Percentiles rank a stretch among this genome's conserved stretches.
Evolutionary conservation across 495 filamentous ascomycete genomes (phyloP).

Genomic region (Hypomontagnella monticulosa): DNA sequence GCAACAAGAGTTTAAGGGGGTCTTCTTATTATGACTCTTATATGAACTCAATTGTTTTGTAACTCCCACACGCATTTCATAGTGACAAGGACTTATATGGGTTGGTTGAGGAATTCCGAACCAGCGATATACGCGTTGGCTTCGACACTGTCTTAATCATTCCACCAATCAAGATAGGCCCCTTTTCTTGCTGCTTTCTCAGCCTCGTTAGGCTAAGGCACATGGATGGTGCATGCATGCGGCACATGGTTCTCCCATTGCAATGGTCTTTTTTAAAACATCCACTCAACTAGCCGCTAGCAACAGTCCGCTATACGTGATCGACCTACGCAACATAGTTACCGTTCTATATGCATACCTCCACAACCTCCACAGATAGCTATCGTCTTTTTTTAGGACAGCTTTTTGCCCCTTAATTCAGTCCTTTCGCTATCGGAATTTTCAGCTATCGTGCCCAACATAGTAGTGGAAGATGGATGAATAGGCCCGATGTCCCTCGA

Average conservation of each 20-base stretch:
- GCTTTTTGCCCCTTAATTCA: constrained; percentile 8
- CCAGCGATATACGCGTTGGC: neutral
- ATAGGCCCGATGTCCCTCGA: constrained; percentile 26
- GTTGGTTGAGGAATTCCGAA: neutral
- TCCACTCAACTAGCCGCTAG: no score
- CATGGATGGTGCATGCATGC: constrained; percentile 21
- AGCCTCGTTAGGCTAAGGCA: constrained; percentile 20
- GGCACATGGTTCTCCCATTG: constrained; percentile 27
- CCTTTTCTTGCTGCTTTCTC: constrained; percentile 12
- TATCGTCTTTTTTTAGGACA: constrained; percentile 15
- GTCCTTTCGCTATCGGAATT: neutral
- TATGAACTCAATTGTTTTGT: constrained; percentile 3
- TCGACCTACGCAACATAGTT: no score
- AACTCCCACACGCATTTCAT: constrained; percentile 7
- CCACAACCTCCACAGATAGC: neutral
- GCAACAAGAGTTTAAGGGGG: constrained; percentile 1
- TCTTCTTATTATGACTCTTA: constrained; percentile 3
- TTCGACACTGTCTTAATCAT: constrained; percentile 6
- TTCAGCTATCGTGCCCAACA: neutral
- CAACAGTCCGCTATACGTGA: no score
- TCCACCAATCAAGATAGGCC: constrained; percentile 25
- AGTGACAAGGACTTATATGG: neutral
- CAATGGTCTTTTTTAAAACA: neutral
- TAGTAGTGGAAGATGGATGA: constrained; percentile 1
- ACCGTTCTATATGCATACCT: neutral